Evolutionary conservation across 805 yeast species (phyloP), one percentile per base, ranked within the genome.

Genomic region (Brettanomyces nanus): DNA sequence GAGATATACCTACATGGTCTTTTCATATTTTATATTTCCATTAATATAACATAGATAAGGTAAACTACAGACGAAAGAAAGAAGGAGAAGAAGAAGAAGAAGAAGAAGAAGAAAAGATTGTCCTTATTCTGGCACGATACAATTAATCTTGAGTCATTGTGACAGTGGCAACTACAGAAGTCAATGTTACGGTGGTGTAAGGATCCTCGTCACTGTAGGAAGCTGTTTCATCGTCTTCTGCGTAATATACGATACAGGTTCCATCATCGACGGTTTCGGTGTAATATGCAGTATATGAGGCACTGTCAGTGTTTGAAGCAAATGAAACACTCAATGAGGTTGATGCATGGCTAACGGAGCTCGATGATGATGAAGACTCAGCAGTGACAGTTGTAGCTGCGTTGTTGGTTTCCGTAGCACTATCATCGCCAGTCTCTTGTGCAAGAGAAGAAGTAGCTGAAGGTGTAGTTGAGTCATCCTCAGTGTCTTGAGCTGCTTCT

Each of bases 371-470:
- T 15, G 50, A 11, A 6, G 37, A 39, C 7, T 43, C 22, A 11
- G 41, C 21, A 6, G 42, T 28, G 13, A 31, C 20, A 15, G 28
- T 25, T 10, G 34, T 30, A 4, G 36, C 22, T 4, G 44, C 19
- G 3, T 46, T 33, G 19, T 43, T 15, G 4, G 43, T 35, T 4
- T 44, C 14, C 2, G 46, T 28, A 9, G 45, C 31, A 6, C 44
- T 10, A n/a, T 45, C 34, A 3, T 46, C 25, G 4, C 37, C 14
- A n/a, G 43, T 30, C 10, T 71, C 59, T 28, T 66, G 56, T 3
- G 69, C 58, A n/a, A 64, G 46, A 5, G 68, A 58, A 17, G 66
- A 53, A 10, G 72, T 43, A 52, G 41, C 46, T 38, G 52, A 60
- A 58, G 57, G 63, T 59, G 51, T 61, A 31, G 32, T 31, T 10